These are phyloP conservation scores for Pilobolus umbonatus DNA, from an alignment of 192 early-diverging fungal genomes.

Conservation along the genomic window DNA sequence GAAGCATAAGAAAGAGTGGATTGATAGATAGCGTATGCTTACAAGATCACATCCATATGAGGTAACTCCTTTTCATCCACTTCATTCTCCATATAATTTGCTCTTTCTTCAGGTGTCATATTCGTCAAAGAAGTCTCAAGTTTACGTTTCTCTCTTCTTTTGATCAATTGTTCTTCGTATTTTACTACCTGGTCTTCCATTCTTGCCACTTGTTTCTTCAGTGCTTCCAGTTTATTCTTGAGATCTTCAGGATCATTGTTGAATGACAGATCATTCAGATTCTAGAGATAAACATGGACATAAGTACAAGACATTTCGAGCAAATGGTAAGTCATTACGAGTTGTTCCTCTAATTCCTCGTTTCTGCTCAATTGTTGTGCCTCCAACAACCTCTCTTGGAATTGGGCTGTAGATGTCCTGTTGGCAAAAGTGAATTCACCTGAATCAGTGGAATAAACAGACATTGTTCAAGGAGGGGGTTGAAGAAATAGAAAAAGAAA, in stretches of 20 bases:
- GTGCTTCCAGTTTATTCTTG: background rate
- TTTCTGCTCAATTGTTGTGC: too few species aligned
- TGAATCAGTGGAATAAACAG: too few species aligned
- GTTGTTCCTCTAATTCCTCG: too few species aligned
- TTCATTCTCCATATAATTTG: conserved; percentile 4
- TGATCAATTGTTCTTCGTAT: background rate
- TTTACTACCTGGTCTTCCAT: background rate
- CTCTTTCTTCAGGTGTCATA: conserved; percentile 24
- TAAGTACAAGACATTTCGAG: too few species aligned
- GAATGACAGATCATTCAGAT: too few species aligned
- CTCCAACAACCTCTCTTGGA: too few species aligned
- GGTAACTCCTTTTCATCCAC: conserved; percentile 8
- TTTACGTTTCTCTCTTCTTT: background rate
- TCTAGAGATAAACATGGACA: too few species aligned
- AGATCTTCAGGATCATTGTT: background rate
- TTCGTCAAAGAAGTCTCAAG: conserved; percentile 3
- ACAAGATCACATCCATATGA: conserved; percentile 13
- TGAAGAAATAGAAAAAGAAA: too few species aligned
- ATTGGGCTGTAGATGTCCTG: too few species aligned
- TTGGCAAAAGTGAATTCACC: too few species aligned
- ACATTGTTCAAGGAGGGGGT: too few species aligned
- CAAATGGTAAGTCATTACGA: too few species aligned
- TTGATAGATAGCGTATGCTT: background rate
- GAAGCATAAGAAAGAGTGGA: background rate
- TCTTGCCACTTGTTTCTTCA: background rate